Conservation (phyloP, 208 protist genomes). For the Trypanosomatidae sp. region DNA sequence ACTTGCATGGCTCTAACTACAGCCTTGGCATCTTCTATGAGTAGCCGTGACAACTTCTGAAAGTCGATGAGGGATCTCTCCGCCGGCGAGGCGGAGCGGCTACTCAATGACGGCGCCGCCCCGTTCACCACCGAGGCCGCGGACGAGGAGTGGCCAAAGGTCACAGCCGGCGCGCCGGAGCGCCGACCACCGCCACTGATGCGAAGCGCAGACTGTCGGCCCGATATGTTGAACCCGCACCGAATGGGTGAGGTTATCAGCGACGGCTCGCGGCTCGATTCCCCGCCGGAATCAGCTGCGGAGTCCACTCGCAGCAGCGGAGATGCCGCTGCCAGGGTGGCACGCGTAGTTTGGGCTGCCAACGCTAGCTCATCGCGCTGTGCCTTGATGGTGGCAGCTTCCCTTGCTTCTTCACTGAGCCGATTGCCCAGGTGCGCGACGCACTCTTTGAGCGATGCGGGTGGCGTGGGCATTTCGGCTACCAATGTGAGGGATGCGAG, state of each 20-base stretch:
- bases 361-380: conserved; percentile 22
- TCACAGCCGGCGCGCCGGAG: neutral
- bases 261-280: conserved; percentile 5
- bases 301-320: neutral
- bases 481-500: conserved; percentile 5
- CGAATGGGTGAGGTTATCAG: neutral
- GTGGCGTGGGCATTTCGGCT: neutral
- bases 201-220: neutral
- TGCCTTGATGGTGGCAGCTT: conserved; percentile 4
- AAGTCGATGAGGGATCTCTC: neutral
- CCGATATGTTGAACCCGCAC: neutral
- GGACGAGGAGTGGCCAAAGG: neutral
- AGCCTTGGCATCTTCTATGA: conserved; percentile 13
- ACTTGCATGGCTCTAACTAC: conserved; percentile 7
- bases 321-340: conserved; percentile 9
- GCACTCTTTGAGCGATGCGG: conserved; percentile 8
- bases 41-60: conserved; percentile 12
- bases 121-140: neutral
- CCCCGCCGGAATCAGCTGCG: conserved; percentile 7
- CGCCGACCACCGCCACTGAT: neutral
- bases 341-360: neutral
- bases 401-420: conserved; percentile 7
- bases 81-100: conserved; percentile 2
- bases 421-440: conserved; percentile 1
- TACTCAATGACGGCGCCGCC: neutral